Conservation (phyloP, 1,284 basidiomycete genomes). For the Boletus austroedulis region DNA sequence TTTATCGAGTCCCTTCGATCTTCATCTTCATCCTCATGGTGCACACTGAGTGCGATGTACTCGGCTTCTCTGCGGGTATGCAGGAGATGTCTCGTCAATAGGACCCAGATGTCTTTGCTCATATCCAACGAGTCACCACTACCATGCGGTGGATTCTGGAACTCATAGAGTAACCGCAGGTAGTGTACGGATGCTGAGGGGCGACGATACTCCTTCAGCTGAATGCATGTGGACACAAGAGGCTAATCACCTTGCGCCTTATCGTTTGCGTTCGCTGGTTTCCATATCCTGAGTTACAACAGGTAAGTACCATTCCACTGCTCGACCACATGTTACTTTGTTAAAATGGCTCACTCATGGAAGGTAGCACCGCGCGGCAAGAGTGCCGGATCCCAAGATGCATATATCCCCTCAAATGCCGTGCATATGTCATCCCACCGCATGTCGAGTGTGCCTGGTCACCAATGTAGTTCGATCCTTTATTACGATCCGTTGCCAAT, state of each 20-base stretch:
- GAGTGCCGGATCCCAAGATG: conserved; percentile 82
- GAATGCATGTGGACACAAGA: conserved; percentile 1
- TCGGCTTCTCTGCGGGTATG: conserved; percentile 57
- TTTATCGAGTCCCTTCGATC: conserved; percentile 22
- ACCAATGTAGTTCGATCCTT: not conserved
- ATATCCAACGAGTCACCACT: conserved; percentile 3
- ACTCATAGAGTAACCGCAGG: conserved; percentile 38
- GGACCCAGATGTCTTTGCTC: conserved; percentile 63
- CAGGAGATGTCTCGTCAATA: conserved; percentile 74
- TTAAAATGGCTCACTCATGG: conserved; percentile 58
- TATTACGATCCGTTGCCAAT: not conserved
- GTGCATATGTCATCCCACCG: conserved; percentile 75
- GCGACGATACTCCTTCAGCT: not conserved
- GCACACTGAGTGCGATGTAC: conserved; percentile 71
- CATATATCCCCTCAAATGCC: conserved; percentile 78
- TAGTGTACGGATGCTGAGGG: conserved; percentile 36
- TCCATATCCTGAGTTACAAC: conserved; percentile 53
- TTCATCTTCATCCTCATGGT: conserved; percentile 42
- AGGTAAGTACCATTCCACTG: conserved; percentile 2
- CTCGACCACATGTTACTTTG: not conserved
- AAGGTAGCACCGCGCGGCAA: conserved; percentile 54
- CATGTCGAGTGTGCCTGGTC: conserved; percentile 48
- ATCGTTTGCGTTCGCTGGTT: conserved; percentile 23
- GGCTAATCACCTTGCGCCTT: conserved; percentile 21
- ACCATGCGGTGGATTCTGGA: not conserved